A percentile compares a stretch with the other conserved stretches of the same genome.
Evolutionary conservation across 2,329 filamentous ascomycete genomes (phyloP).

Genomic region (Lachnellula hyalina): DNA sequence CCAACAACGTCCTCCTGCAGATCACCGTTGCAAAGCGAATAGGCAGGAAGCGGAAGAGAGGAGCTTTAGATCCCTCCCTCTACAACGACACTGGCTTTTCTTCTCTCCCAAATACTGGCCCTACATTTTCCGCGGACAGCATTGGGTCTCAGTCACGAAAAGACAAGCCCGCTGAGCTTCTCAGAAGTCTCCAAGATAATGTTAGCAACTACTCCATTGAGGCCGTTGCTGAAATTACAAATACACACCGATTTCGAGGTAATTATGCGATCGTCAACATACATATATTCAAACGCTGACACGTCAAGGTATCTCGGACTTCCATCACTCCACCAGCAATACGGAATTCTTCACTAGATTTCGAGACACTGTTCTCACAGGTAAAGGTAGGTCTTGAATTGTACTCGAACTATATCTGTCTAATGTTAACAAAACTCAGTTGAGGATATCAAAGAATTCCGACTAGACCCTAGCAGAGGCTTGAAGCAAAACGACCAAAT

Average conservation of each 20-base stretch:
- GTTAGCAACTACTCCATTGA: slow-evolving; percentile 60
- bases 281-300: background rate
- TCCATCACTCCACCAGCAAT: slow-evolving; percentile 69
- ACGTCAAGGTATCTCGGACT: slow-evolving; percentile 67
- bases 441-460: slow-evolving; percentile 58
- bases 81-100: slow-evolving; percentile 24
- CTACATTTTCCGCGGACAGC: background rate
- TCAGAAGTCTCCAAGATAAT: slow-evolving; percentile 67
- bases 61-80: slow-evolving; percentile 61
- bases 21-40: slow-evolving; percentile 83
- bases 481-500: slow-evolving; percentile 59
- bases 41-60: slow-evolving; percentile 78
- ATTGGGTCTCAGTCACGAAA: slow-evolving; percentile 39
- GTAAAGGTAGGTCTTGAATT: slow-evolving; percentile 51
- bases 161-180: slow-evolving; percentile 50
- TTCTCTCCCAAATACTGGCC: background rate
- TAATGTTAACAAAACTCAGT: slow-evolving; percentile 36
- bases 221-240: slow-evolving; percentile 65
- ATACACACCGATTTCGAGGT: slow-evolving; percentile 83
- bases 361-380: slow-evolving; percentile 63
- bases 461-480: slow-evolving; percentile 58
- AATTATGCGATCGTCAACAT: slow-evolving; percentile 1
- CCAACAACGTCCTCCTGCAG: slow-evolving; percentile 81
- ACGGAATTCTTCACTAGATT: slow-evolving; percentile 68
- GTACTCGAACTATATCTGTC: background rate